These are phyloP conservation scores for Vitis hybrid DNA, from an alignment of 177 flowering plant species.

Conservation along the genomic window DNA sequence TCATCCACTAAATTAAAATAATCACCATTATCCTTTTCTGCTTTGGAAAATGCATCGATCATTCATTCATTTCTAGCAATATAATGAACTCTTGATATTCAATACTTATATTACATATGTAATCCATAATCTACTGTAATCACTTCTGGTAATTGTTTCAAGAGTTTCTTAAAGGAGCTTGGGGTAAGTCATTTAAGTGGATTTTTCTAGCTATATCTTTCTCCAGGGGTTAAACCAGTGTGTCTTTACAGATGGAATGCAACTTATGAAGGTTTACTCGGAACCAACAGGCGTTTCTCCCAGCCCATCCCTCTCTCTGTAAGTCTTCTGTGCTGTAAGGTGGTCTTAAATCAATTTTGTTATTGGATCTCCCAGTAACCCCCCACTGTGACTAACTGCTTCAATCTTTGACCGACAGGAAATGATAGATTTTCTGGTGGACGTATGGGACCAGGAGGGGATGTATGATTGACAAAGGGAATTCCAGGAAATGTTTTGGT, in stretches of 20 bases:
- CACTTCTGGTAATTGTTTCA: not conserved
- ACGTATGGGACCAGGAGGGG: constrained; percentile 66
- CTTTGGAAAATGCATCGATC: not conserved
- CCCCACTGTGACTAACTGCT: not conserved
- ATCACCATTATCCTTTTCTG: not conserved
- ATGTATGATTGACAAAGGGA: constrained; percentile 45
- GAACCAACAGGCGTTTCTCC: constrained; percentile 64
- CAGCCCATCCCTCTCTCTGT: constrained; percentile 78
- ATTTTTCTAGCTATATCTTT: not conserved
- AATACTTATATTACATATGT: not conserved
- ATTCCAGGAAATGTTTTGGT: too few relatives aligned
- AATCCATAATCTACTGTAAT: not conserved
- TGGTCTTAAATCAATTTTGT: not conserved
- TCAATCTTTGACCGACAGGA: constrained; percentile 31
- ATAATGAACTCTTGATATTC: not conserved
- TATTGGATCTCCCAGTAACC: too few relatives aligned
- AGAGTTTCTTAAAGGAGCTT: not conserved
- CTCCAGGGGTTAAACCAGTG: not conserved
- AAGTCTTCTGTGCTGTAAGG: constrained; percentile 24
- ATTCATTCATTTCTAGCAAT: not conserved
- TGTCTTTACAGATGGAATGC: constrained; percentile 69
- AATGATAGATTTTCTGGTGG: constrained; percentile 65
- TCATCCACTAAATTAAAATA: not conserved
- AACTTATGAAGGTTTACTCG: constrained; percentile 74
- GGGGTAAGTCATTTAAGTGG: not conserved